Conservation (phyloP, 805 yeast species). For the Wickerhamomyces ciferrii region DNA sequence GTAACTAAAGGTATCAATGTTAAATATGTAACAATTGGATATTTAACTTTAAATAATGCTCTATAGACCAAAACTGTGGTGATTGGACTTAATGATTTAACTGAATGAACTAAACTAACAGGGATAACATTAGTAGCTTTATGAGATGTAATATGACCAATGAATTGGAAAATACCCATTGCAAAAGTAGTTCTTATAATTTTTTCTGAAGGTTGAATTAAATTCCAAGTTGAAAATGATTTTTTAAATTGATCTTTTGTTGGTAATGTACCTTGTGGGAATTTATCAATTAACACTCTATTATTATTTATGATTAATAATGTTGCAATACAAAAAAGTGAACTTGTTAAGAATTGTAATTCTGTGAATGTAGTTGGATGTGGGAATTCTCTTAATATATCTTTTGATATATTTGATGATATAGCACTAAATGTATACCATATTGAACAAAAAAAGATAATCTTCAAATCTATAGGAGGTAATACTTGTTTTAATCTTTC, state of each 20-base stretch:
- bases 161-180: constrained; percentile 90
- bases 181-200: constrained; percentile 72
- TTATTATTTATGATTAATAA: constrained; percentile 33
- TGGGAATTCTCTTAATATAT: constrained; percentile 61
- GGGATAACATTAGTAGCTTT: constrained; percentile 90
- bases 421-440: constrained; percentile 85
- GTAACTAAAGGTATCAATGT: constrained; percentile 73
- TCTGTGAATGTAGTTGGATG: constrained; percentile 90
- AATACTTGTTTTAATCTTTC: constrained; percentile 11
- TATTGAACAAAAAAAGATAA: constrained; percentile 51
- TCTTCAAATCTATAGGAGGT: constrained; percentile 33
- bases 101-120: constrained; percentile 91
- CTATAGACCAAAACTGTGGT: constrained; percentile 81
- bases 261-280: constrained; percentile 51
- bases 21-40: constrained; percentile 61
- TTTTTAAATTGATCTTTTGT: constrained; percentile 25
- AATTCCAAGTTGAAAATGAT: constrained; percentile 27
- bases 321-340: constrained; percentile 47
- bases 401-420: constrained; percentile 76
- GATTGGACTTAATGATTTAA: constrained; percentile 87
- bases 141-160: constrained; percentile 88
- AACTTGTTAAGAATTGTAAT: constrained; percentile 76
- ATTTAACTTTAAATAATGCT: constrained; percentile 49
- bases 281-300: constrained; percentile 20
- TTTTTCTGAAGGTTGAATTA: constrained; percentile 48